These are phyloP conservation scores for Macadamia tetraphylla DNA, from an alignment of 164 flowering plant species.

Conservation along the genomic window DNA sequence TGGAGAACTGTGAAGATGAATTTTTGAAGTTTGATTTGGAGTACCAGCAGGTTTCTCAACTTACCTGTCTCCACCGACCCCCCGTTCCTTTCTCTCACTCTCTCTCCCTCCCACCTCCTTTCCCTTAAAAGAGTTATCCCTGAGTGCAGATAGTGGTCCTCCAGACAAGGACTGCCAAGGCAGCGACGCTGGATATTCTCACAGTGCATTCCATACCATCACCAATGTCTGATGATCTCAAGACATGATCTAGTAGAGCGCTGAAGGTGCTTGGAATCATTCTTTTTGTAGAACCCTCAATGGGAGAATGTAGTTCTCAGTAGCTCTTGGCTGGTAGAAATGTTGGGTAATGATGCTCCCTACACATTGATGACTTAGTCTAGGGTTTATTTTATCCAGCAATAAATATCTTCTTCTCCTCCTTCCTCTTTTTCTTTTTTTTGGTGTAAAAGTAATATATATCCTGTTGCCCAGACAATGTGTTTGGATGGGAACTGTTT, in stretches of 20 bases:
- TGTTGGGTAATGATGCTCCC: too few relatives aligned
- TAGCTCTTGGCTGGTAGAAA: neutral
- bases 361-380: too few relatives aligned
- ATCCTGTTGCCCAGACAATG: too few relatives aligned
- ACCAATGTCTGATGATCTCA: slow-evolving; percentile 15
- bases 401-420: too few relatives aligned
- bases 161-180: slow-evolving; percentile 12
- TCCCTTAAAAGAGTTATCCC: neutral
- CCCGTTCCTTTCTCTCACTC: slow-evolving; percentile 2
- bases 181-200: slow-evolving; percentile 15
- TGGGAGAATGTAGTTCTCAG: neutral
- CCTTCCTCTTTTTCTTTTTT: too few relatives aligned
- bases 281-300: neutral
- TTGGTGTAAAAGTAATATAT: too few relatives aligned
- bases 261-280: neutral
- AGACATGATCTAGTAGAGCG: slow-evolving; percentile 1
- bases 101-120: neutral
- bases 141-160: slow-evolving; percentile 14
- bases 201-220: slow-evolving; percentile 16
- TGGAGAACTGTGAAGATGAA: slow-evolving; percentile 67
- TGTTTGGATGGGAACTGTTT: too few relatives aligned
- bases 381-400: too few relatives aligned
- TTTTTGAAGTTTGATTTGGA: slow-evolving; percentile 79
- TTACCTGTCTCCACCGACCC: slow-evolving; percentile 8
- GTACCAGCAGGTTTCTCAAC: slow-evolving; percentile 59